Evolutionary conservation across 495 filamentous ascomycete genomes (phyloP), one percentile per base, ranked within the genome.

Genomic region (Arthonia radiata): DNA sequence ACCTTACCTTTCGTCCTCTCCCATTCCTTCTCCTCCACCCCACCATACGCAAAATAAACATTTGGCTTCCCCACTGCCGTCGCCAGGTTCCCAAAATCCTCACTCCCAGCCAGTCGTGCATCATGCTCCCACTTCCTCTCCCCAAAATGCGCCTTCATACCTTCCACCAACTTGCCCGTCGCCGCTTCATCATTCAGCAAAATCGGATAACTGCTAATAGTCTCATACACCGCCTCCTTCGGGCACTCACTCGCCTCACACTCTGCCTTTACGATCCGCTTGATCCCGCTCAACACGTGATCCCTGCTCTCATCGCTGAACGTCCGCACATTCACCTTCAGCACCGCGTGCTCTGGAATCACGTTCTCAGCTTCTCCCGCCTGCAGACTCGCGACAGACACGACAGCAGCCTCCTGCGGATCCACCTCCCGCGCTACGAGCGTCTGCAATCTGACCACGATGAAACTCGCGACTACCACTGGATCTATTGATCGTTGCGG

Each of bases 11-110:
- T 30, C 18, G 50, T 30, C 10, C 53, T 28, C 14, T 35, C 54
- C 0, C 49, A 57, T 19, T 52, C 48, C n/a, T 31, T 40, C 27
- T 54, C 51, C 18, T 61, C 56, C 10, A 50, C 46, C 0, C 63
- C 61, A 2, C 66, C 66, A 46, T 59, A 64, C 18, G 48, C 46
- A 51, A 58, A 71, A 46, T 64, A 65, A 9, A 49, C 49, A 42
- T 52, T 58, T 13, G 63, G 64, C 13, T 48, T 48, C 0, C 45
- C 49, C 3, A 54, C 53, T 8, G 56, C 50, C 3, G 52, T 61
- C 2, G 58, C 62, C 23, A 70, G 42, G 19, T 57, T 47, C 1
- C 54, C 42, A 35, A 71, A 67, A 33, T 71, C 65, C 37, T 70
- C 64, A 37, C 54, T 60, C 0, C 34, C 43, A n/a, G 31, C 25